Percentiles rank a stretch among this genome's conserved stretches.
These are phyloP conservation scores for Chrysosporium keratinophilum DNA, from an alignment of 2,329 filamentous ascomycete genomes.

Conservation along the genomic window DNA sequence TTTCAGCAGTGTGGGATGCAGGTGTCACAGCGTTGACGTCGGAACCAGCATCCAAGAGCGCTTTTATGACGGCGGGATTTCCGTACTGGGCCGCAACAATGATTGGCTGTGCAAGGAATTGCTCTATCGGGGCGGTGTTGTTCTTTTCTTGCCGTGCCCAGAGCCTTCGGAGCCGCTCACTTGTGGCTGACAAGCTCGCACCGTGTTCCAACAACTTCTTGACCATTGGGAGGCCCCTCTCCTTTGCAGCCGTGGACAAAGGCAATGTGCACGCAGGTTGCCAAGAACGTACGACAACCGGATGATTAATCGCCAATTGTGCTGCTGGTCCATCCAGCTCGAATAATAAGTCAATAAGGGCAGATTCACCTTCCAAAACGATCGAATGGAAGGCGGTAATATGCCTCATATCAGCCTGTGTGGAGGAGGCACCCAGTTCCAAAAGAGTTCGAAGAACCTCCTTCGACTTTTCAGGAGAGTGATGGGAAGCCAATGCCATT, in stretches of 20 bases:
- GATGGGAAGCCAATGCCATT: slow-evolving; percentile 4
- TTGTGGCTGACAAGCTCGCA: slow-evolving; percentile 50
- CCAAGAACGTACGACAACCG: background rate
- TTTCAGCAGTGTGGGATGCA: slow-evolving; percentile 21
- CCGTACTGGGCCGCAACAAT: slow-evolving; percentile 48
- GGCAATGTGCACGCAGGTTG: background rate
- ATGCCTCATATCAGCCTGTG: slow-evolving; percentile 57
- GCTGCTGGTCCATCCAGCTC: slow-evolving; percentile 12
- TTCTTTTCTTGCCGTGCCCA: slow-evolving; percentile 36
- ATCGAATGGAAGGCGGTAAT: slow-evolving; percentile 56
- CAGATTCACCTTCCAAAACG: slow-evolving; percentile 38
- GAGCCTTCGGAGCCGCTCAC: slow-evolving; percentile 21
- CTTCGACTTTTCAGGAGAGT: slow-evolving; percentile 4
- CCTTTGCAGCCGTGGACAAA: slow-evolving; percentile 7
- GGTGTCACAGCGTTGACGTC: slow-evolving; percentile 53
- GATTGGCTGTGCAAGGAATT: slow-evolving; percentile 52
- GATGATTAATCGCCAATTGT: slow-evolving; percentile 12
- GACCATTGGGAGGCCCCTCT: slow-evolving; percentile 44
- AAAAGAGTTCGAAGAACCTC: slow-evolving; percentile 6
- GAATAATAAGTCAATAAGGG: slow-evolving; percentile 10
- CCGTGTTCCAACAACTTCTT: slow-evolving; percentile 53
- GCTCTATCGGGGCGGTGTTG: slow-evolving; percentile 38
- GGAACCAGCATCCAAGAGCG: slow-evolving; percentile 54
- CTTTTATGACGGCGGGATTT: slow-evolving; percentile 43
- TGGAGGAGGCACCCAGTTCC: slow-evolving; percentile 54